These are phyloP conservation scores for Coprinopsis sp. DNA, from an alignment of 768 basidiomycete genomes.

Conservation along the genomic window DNA sequence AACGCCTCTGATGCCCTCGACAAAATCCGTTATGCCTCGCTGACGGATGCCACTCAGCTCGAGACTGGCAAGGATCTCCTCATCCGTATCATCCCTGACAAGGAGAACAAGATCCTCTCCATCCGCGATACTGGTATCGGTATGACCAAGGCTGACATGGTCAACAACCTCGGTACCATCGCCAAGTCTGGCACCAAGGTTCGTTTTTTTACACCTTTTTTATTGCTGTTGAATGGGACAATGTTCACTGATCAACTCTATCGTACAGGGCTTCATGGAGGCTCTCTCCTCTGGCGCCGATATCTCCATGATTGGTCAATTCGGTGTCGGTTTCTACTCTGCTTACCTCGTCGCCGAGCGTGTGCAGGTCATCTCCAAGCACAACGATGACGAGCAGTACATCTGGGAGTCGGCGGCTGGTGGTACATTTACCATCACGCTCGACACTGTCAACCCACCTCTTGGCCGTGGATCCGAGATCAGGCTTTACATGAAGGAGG, in stretches of 20 bases:
- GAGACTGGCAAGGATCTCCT: conserved; percentile 88
- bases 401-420: conserved; percentile 99
- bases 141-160: conserved; percentile 99
- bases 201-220: conserved; percentile 15
- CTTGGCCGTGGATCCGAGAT: conserved; percentile 94
- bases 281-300: conserved; percentile 86
- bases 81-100: conserved; percentile 94
- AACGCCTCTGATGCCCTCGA: conserved; percentile 98
- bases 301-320: conserved; percentile 97
- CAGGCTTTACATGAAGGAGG: conserved; percentile 93
- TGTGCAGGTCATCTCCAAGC: conserved; percentile 98
- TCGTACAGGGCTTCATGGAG: conserved; percentile 93
- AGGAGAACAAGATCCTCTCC: conserved; percentile 87
- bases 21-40: conserved; percentile 95
- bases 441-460: conserved; percentile 82
- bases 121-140: conserved; percentile 97
- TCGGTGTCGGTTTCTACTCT: conserved; percentile 99
- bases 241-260: conserved; percentile 7
- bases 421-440: conserved; percentile 98
- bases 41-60: conserved; percentile 89
- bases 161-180: conserved; percentile 97
- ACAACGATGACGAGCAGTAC: conserved; percentile 99
- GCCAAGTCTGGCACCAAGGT: conserved; percentile 94
- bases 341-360: conserved; percentile 98
- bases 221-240: not conserved